phyloP scores from a whole-genome alignment of 2,329 filamentous ascomycete species.

The Fusarium coffeatum region DNA sequence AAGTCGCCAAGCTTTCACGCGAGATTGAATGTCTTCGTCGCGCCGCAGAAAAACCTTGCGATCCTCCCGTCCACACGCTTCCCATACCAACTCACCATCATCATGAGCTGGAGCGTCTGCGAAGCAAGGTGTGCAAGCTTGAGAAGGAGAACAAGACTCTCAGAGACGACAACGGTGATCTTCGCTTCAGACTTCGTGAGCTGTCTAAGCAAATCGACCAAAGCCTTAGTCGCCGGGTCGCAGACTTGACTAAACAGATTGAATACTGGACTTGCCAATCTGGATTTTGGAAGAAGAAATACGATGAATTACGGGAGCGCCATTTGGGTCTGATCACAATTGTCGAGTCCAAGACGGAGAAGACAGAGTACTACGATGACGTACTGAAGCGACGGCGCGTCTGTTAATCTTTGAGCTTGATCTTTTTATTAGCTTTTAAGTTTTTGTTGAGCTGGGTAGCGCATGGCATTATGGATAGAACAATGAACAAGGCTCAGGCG shows the following conservation, averaged over 20 bases:
- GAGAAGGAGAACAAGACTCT: slow-evolving; percentile 54
- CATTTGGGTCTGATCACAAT: slow-evolving; percentile 47
- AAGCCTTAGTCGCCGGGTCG: slow-evolving; percentile 48
- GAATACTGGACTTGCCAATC: slow-evolving; percentile 52
- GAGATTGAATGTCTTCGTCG: slow-evolving; percentile 56
- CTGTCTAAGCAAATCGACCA: slow-evolving; percentile 51
- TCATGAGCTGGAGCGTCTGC: slow-evolving; percentile 50
- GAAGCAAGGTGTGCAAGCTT: slow-evolving; percentile 50
- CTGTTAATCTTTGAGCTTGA: slow-evolving; percentile 31
- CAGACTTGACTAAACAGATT: slow-evolving; percentile 50
- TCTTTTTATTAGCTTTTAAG: not conserved
- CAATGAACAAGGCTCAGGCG: not conserved
- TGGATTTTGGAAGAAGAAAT: slow-evolving; percentile 49
- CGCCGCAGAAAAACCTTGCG: slow-evolving; percentile 51
- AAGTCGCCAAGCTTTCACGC: slow-evolving; percentile 51
- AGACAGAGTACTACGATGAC: slow-evolving; percentile 52
- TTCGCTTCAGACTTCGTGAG: slow-evolving; percentile 51
- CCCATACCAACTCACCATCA: slow-evolving; percentile 16
- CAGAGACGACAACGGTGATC: slow-evolving; percentile 51
- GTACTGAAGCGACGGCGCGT: slow-evolving; percentile 49
- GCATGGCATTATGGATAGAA: slow-evolving; percentile 11
- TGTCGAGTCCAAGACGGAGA: slow-evolving; percentile 48
- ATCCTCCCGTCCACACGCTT: slow-evolving; percentile 32
- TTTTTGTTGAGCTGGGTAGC: slow-evolving; percentile 1
- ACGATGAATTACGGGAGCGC: slow-evolving; percentile 43